Conservation (phyloP, 2,329 filamentous ascomycete genomes). For the Seiridium cupressi region DNA sequence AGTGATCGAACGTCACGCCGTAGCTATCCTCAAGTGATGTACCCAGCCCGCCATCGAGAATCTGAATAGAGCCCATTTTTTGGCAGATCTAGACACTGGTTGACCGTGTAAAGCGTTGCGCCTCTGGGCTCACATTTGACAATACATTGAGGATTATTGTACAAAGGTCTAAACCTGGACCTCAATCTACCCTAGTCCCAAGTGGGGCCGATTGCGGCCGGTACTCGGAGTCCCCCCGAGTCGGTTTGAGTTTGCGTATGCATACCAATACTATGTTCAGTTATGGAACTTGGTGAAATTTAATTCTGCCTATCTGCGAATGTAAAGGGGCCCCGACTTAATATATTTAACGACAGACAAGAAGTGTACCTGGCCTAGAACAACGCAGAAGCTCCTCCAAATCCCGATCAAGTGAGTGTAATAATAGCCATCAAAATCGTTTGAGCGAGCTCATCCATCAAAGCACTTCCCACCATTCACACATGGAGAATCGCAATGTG, state of each 20-base stretch:
- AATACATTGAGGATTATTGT: neutral
- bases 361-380: neutral
- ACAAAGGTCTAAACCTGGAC: neutral
- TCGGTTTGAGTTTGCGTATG: neutral
- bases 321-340: neutral
- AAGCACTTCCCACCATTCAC: conserved; percentile 15
- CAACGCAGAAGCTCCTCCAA: neutral
- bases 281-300: no score
- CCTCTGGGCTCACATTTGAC: no score
- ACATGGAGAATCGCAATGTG: conserved; percentile 28
- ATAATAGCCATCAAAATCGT: no score
- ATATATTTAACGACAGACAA: neutral
- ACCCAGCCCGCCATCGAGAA: conserved; percentile 67
- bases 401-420: neutral
- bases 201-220: neutral
- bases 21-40: conserved; percentile 63
- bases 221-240: neutral
- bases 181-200: neutral
- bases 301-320: no score
- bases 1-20: conserved; percentile 46
- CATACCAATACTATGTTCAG: neutral
- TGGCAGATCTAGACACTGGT: no score
- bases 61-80: conserved; percentile 30
- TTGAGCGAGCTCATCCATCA: no score
- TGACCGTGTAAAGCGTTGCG: no score